Conservation (phyloP, 116 monocot species). For the Dioscorea cayenensis region DNA sequence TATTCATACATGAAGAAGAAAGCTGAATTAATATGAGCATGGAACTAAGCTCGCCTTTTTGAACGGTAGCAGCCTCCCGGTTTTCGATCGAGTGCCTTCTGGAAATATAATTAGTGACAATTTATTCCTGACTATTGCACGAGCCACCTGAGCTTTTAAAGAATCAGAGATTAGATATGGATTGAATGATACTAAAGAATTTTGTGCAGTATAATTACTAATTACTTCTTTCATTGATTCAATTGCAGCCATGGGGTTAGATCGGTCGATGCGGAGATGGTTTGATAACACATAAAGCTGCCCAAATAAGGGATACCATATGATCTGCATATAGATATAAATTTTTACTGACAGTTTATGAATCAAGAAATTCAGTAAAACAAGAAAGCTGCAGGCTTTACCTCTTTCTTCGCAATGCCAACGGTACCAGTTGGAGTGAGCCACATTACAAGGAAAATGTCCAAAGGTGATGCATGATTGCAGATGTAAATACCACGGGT, state of each 20-base stretch:
- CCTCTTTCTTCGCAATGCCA: slow-evolving; percentile 73
- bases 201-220: neutral
- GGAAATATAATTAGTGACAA: slow-evolving; percentile 65
- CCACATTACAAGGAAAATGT: slow-evolving; percentile 69
- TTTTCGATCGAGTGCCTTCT: slow-evolving; percentile 55
- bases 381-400: slow-evolving; percentile 2
- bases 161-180: neutral
- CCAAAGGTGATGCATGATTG: slow-evolving; percentile 61
- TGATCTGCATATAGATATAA: slow-evolving; percentile 30
- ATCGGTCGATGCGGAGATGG: slow-evolving; percentile 67
- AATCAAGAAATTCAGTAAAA: neutral
- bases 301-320: slow-evolving; percentile 67
- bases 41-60: slow-evolving; percentile 43
- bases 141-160: slow-evolving; percentile 26
- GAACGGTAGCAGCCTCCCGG: slow-evolving; percentile 61
- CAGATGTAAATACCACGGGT: slow-evolving; percentile 57
- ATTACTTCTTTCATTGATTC: slow-evolving; percentile 51
- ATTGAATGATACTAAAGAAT: neutral
- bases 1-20: neutral
- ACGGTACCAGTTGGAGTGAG: slow-evolving; percentile 56
- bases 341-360: neutral
- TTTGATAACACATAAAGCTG: slow-evolving; percentile 70
- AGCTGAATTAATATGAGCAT: neutral
- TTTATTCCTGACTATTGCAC: slow-evolving; percentile 37
- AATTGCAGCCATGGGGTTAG: slow-evolving; percentile 51